phyloP scores from a whole-genome alignment of 2,329 filamentous ascomycete genomes.

The Metarhizium brunneum region DNA sequence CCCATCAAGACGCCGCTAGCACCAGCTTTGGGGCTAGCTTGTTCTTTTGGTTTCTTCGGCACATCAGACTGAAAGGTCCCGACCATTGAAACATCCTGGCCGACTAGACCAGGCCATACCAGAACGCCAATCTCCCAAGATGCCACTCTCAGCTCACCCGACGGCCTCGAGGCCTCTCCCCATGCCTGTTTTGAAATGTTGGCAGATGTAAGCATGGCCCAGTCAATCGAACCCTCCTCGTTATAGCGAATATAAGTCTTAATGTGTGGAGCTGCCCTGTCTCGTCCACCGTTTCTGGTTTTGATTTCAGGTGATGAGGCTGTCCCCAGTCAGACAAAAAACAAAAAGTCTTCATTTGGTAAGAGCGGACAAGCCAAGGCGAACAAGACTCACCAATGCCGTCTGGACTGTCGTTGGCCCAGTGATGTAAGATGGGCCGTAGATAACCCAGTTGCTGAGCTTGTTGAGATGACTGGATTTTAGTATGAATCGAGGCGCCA shows the following conservation, averaged over 20 bases:
- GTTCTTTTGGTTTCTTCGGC: slow-evolving; percentile 33
- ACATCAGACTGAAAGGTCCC: slow-evolving; percentile 56
- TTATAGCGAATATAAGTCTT: slow-evolving; percentile 75
- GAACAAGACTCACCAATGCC: slow-evolving; percentile 16
- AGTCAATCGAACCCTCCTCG: slow-evolving; percentile 52
- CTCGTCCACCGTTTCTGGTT: slow-evolving; percentile 45
- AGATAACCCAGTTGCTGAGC: slow-evolving; percentile 66
- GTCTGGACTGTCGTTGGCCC: slow-evolving; percentile 51
- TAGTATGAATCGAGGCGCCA: slow-evolving; percentile 75
- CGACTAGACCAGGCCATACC: slow-evolving; percentile 62
- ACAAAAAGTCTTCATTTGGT: not conserved
- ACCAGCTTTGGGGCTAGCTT: slow-evolving; percentile 12
- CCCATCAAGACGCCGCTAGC: slow-evolving; percentile 43
- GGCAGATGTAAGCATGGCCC: slow-evolving; percentile 85
- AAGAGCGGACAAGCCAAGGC: not conserved
- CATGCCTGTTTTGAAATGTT: slow-evolving; percentile 85
- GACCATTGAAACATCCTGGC: slow-evolving; percentile 49
- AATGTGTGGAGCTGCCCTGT: slow-evolving; percentile 72
- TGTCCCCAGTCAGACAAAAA: slow-evolving; percentile 8
- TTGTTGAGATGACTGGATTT: slow-evolving; percentile 60
- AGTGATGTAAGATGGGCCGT: slow-evolving; percentile 62
- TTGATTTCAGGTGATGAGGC: slow-evolving; percentile 15
- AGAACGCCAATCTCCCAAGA: slow-evolving; percentile 81
- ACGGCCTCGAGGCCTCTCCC: slow-evolving; percentile 54
- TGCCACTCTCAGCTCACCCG: slow-evolving; percentile 58